Conservation (phyloP, 139 green algal genomes). For the Micractinium sp. region DNA sequence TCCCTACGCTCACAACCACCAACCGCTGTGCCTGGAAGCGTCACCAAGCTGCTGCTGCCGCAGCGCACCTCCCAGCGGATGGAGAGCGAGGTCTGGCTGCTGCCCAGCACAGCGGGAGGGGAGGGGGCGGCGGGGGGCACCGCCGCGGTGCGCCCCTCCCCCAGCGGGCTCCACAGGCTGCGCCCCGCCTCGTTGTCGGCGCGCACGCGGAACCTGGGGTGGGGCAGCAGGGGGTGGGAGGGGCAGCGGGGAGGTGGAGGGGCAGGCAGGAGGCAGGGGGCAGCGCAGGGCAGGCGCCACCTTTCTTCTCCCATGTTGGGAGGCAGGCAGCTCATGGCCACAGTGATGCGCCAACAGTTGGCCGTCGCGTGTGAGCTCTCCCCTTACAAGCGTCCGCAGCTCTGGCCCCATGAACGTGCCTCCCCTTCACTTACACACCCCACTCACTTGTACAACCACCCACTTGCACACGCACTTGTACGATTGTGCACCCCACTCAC, state of each 20-base stretch:
- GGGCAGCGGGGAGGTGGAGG: not conserved
- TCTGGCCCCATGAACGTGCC: no score
- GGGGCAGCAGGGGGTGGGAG: not conserved
- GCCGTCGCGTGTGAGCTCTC: no score
- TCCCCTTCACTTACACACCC: no score
- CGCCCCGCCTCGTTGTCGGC: slow-evolving; percentile 76
- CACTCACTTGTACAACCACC: no score
- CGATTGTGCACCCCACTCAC: no score
- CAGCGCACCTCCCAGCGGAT: slow-evolving; percentile 55
- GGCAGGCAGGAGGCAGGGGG: not conserved
- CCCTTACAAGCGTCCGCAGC: no score
- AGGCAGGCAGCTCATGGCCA: no score
- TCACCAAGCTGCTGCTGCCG: not conserved
- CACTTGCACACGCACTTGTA: no score
- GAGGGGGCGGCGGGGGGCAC: slow-evolving; percentile 42
- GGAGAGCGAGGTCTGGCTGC: slow-evolving; percentile 55
- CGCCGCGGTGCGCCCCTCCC: slow-evolving; percentile 47
- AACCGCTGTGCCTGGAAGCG: no score
- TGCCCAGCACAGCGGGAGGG: slow-evolving; percentile 34
- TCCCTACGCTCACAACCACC: no score
- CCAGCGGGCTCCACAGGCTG: slow-evolving; percentile 51
- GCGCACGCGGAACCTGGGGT: slow-evolving; percentile 62
- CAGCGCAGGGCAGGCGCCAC: not conserved
- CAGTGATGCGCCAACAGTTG: no score
- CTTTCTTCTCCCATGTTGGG: no score